These are phyloP conservation scores for Phytopythium sindhum DNA, from an alignment of 352 stramenopile genomes.

Conservation along the genomic window DNA sequence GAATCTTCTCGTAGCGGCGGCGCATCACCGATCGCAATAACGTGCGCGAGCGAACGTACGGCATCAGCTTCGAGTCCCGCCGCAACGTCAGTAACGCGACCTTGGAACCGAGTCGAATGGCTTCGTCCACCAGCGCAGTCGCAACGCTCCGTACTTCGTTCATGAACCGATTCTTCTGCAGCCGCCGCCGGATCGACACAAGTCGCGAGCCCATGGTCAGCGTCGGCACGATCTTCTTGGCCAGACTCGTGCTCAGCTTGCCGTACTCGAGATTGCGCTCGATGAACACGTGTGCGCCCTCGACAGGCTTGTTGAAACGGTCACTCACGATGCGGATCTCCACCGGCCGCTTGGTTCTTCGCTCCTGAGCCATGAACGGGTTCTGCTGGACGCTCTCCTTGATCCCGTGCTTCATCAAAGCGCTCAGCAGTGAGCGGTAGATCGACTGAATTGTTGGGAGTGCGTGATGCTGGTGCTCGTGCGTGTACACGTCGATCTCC, in stretches of 20 bases:
- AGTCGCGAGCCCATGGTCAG: conserved; percentile 61
- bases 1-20: conserved; percentile 40
- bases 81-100: conserved; percentile 27
- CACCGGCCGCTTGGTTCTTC: conserved; percentile 43
- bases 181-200: conserved; percentile 51
- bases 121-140: conserved; percentile 26
- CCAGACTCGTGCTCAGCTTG: conserved; percentile 35
- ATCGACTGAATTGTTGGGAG: conserved; percentile 54
- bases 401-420: conserved; percentile 46
- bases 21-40: conserved; percentile 49
- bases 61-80: conserved; percentile 43
- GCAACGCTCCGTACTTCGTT: conserved; percentile 29
- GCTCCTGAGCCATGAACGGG: conserved; percentile 41
- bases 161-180: conserved; percentile 46
- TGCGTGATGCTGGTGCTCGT: conserved; percentile 20
- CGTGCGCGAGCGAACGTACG: conserved; percentile 35
- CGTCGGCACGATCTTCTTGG: conserved; percentile 59
- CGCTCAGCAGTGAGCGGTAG: conserved; percentile 40
- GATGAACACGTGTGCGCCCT: conserved; percentile 54
- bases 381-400: conserved; percentile 71
- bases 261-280: conserved; percentile 48
- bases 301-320: conserved; percentile 39
- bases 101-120: conserved; percentile 29
- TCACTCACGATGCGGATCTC: conserved; percentile 52
- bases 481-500: conserved; percentile 44